Base-by-base conservation (phyloP, 176 grass and related monocot species). In the Phragmites australis region DNA sequence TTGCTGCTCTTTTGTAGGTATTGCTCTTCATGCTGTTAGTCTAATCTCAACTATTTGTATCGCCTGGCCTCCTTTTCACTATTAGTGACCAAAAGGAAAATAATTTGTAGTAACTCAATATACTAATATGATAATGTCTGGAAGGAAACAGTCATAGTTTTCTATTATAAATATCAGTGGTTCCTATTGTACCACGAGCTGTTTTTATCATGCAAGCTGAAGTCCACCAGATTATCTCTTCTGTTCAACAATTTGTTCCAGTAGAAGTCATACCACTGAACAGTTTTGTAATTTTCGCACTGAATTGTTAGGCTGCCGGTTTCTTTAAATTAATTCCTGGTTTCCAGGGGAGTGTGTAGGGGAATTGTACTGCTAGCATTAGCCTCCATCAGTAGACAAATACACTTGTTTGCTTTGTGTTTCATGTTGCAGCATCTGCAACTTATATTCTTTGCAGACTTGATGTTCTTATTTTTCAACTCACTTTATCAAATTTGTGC, bases 1-100 rank as follows among this genome's bases (percentile, higher is more conserved):
- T 84, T 89, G 88, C 88, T 91, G 76, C 83, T 89, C 76, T 87
- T 81, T 92, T 94, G 73, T 98, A 98, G 88, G 95, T 94, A 94
- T 91, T 89, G 57, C 78, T 97, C 85, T 87, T 87, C 76, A 79
- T 86, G 72, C 82, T 88, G 77, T 77, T 80, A 31, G 65, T 52
- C 31, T 72, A 56, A 69, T 88, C 75, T 42, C 34, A 41, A 84
- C 47, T 66, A 50, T 78, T 58, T 70, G 60, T 37, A 74, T 39
- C 41, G 13, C 48, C 64, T 78, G 18, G 55, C 45, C 63, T 51
- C 29, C 54, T 42, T 80, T 78, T 59, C 15, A 40, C 70, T 40
- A 41, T 23, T 16, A 30, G 47, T 6, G 14, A 48, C 19, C 21
- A 71, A 65, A 79, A 47, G 52, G 17, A 60, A 45, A 52, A 65